phyloP scores from a whole-genome alignment of 345 rosid species.

The Mallotus nudiflorus region DNA sequence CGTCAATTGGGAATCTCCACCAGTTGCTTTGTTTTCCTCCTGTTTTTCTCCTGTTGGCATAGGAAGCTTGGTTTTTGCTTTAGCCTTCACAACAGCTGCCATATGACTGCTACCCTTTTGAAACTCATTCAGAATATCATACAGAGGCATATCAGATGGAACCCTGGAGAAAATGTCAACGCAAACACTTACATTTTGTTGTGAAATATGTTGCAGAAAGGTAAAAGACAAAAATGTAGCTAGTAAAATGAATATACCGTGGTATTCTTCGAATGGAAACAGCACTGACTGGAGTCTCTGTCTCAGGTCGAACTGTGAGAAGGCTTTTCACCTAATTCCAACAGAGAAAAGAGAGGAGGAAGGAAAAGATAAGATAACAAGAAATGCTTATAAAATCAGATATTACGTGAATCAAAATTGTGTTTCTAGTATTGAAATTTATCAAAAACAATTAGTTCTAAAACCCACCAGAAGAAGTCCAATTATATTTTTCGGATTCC shows the following conservation, averaged over 20 bases:
- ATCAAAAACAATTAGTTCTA: conserved; percentile 16
- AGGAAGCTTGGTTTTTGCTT: conserved; percentile 53
- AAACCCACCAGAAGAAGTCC: conserved; percentile 86
- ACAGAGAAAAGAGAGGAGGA: conserved; percentile 1
- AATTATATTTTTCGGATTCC: conserved; percentile 78
- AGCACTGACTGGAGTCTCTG: conserved; percentile 86
- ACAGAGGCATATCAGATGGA: conserved; percentile 95
- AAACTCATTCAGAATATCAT: conserved; percentile 94
- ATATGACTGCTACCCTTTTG: conserved; percentile 99
- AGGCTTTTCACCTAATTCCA: conserved; percentile 81
- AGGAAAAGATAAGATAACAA: conserved; percentile 1
- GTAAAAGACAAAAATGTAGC: background rate
- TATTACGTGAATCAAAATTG: conserved; percentile 5
- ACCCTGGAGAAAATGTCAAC: conserved; percentile 53
- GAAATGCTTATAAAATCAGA: background rate
- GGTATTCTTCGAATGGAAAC: conserved; percentile 94
- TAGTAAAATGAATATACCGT: conserved; percentile 42
- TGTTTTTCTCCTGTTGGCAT: conserved; percentile 40
- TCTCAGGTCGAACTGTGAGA: conserved; percentile 94
- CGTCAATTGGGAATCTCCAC: conserved; percentile 45
- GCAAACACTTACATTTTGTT: conserved; percentile 7
- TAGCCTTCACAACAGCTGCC: conserved; percentile 95
- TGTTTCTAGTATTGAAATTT: background rate
- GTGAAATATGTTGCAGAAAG: background rate
- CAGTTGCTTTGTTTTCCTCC: conserved; percentile 38